Base-by-base conservation (phyloP, 805 yeast genomes). In the Metschnikowia lunata region DNA sequence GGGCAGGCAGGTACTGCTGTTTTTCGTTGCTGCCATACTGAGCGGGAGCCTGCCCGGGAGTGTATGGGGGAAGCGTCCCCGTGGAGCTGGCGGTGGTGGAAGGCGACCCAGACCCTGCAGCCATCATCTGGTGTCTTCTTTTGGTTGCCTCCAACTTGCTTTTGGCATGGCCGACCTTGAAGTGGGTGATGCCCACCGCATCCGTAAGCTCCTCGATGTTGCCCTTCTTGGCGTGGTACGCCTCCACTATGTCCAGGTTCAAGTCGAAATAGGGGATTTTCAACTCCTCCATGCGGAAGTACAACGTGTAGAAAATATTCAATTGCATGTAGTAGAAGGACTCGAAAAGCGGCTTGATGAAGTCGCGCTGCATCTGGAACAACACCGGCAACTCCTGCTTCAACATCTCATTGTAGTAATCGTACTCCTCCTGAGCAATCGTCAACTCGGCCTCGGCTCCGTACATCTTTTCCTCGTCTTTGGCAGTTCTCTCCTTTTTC, bases 251-350 rank as follows among this genome's bases (percentile, higher is more conserved):
- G 62, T 89, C 98, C 36, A 86, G 75, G 40, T 79, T 73, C 60
- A 93, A 73, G 62, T 93, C 95, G 66, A 93, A 93, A 69, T 93
- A 93, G 12, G 97, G 97, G 54, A 93, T 93, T 70, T 93, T 89
- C 86, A 91, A 82, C 61, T 88, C 96, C 68, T 91, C 96, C 88
- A 91, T 87, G 57, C 86, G 79, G 60, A 78, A 84, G 72, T 87
- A 90, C 50, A 93, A 73, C 1, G 97, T 89, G 75, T 93, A 93
- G 66, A 90, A 93, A 46, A 93, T 88, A 71, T 93, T 93, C 72
- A 93, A 78, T 72, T 93, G 99, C 98, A 93, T 93, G 75, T 82
- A 93, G 69, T 93, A 93, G 66, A 93, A 83, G 43, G 95, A 84
- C 57, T 91, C 93, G 69, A 93, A 93, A 57, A 93, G 73, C 14